These are phyloP conservation scores for Chrysoporthe austroafricana DNA, from an alignment of 2,329 filamentous ascomycete species.

Conservation along the genomic window DNA sequence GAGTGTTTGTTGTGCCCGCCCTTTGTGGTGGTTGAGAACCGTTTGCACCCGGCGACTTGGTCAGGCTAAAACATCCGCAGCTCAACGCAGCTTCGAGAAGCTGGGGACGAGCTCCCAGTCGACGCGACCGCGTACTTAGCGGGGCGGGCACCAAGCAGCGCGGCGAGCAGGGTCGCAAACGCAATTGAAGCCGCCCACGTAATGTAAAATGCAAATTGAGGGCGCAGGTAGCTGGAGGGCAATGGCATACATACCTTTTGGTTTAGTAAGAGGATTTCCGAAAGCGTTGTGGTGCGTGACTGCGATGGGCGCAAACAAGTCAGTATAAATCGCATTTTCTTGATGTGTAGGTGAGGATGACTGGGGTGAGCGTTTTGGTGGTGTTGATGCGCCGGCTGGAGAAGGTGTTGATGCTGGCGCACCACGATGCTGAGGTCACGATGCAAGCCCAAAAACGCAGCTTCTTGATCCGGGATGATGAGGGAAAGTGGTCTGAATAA, in stretches of 20 bases:
- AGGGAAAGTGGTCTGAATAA: conserved; percentile 17
- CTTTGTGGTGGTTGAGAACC: neutral
- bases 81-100: conserved; percentile 14
- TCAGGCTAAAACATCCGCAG: conserved; percentile 16
- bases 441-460: conserved; percentile 14
- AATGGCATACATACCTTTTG: conserved; percentile 43
- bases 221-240: conserved; percentile 36
- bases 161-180: conserved; percentile 38
- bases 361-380: conserved; percentile 19
- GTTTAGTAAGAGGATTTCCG: conserved; percentile 30
- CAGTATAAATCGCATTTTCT: conserved; percentile 16
- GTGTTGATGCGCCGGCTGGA: conserved; percentile 30
- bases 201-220: conserved; percentile 42
- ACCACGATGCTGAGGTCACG: conserved; percentile 21
- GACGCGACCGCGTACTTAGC: conserved; percentile 19
- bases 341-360: conserved; percentile 6
- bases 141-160: conserved; percentile 13
- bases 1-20: neutral
- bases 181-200: conserved; percentile 43
- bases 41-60: neutral
- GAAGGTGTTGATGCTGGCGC: conserved; percentile 27
- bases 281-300: conserved; percentile 34
- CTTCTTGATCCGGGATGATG: conserved; percentile 17
- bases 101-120: conserved; percentile 12
- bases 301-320: conserved; percentile 30